A percentile compares a stretch with the other conserved stretches of the same genome.
Conservation (phyloP, 257 asterid genomes). For the Solanum bukasovii region DNA sequence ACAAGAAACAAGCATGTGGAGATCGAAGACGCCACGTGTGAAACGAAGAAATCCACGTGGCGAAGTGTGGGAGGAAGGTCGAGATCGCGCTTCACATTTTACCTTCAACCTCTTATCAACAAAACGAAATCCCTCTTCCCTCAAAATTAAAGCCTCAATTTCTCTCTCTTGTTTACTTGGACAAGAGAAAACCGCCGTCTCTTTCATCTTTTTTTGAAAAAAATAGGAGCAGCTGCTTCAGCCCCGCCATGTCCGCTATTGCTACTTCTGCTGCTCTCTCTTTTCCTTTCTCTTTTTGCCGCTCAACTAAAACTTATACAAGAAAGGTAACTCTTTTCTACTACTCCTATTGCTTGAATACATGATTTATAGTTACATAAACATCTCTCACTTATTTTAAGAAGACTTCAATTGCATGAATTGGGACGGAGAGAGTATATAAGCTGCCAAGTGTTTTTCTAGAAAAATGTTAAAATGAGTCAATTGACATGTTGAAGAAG, state of each 20-base stretch:
- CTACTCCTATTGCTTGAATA: not conserved
- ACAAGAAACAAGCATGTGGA: slow-evolving; percentile 19
- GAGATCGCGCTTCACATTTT: slow-evolving; percentile 46
- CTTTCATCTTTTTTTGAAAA: not conserved
- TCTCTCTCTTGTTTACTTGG: not conserved
- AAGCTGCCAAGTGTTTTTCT: not conserved
- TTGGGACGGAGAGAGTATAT: not conserved
- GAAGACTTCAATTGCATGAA: not conserved
- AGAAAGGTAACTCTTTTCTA: slow-evolving; percentile 37
- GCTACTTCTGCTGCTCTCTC: slow-evolving; percentile 79
- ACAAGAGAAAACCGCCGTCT: not conserved
- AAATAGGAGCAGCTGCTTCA: not conserved
- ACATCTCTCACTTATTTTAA: too few relatives aligned
- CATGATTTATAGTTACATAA: too few relatives aligned
- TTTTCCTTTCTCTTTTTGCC: slow-evolving; percentile 51
- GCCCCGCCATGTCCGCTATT: slow-evolving; percentile 63
- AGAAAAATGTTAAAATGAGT: not conserved
- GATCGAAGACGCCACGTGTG: slow-evolving; percentile 32
- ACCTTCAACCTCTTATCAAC: slow-evolving; percentile 51
- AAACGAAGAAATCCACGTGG: slow-evolving; percentile 40
- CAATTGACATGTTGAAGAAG: not conserved
- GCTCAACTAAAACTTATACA: slow-evolving; percentile 35
- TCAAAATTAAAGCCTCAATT: not conserved
- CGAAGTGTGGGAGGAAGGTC: slow-evolving; percentile 30
- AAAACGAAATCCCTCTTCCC: slow-evolving; percentile 9